Percentiles rank a stretch among this genome's conserved stretches.
Conservation (phyloP, 352 stramenopile genomes). For the Globisporangium orthogonon region DNA sequence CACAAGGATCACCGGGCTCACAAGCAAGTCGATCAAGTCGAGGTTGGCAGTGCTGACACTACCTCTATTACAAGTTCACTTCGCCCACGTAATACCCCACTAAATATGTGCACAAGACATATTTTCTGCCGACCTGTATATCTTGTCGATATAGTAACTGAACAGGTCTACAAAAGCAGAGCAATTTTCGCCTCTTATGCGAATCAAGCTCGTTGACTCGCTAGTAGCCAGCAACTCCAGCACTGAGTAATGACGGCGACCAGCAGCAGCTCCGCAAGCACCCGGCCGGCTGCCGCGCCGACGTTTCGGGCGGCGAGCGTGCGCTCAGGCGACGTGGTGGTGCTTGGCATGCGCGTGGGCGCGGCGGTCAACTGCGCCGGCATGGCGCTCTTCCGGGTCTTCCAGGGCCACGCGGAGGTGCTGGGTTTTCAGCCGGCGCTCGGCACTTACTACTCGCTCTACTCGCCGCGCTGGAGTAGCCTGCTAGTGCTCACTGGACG, state of each 20-base stretch:
- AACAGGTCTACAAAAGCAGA: too few relatives aligned
- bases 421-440: conserved; percentile 61
- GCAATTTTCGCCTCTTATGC: too few relatives aligned
- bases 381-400: conserved; percentile 71
- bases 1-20: too few relatives aligned
- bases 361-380: conserved; percentile 61
- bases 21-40: too few relatives aligned
- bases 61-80: too few relatives aligned
- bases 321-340: conserved; percentile 55
- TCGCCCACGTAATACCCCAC: too few relatives aligned
- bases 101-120: too few relatives aligned
- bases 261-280: neutral
- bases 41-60: too few relatives aligned
- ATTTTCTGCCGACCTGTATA: too few relatives aligned
- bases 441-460: conserved; percentile 72
- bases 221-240: neutral
- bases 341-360: conserved; percentile 47
- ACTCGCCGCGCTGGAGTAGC: conserved; percentile 80
- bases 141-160: too few relatives aligned
- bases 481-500: conserved; percentile 47
- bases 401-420: conserved; percentile 69
- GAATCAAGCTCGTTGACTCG: too few relatives aligned
- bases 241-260: neutral
- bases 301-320: conserved; percentile 36
- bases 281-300: conserved; percentile 2